Evolutionary conservation across 768 basidiomycete genomes (phyloP), one percentile per base, ranked within the genome.

Genomic region (Calocybe cyanea): DNA sequence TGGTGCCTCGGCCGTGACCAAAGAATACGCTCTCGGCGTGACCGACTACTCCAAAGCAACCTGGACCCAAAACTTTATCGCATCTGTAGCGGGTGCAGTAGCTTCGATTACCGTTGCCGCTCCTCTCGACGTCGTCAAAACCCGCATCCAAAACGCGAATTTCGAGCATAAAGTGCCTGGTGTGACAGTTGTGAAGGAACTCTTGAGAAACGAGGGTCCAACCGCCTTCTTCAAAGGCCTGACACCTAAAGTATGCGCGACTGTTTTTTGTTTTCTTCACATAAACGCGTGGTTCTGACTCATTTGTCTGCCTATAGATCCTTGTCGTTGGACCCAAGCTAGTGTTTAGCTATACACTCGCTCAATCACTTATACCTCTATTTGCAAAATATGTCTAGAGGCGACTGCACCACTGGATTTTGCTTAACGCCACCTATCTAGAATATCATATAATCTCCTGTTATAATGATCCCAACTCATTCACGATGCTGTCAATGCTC

Each of bases 101-200:
- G 86, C 95, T 2, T 94, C 92, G 24, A 97, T 99, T 60, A 91
- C 91, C 7, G 83, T 98, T 56, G 94, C 95, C 13, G 94, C 95
- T 2, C 95, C 95, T 0, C 83, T 99, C 9, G 95, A 98, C 57
- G 85, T 85, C 30, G 82, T 99, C 70, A 99, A 99, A 75, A 93
- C 94, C 15, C 89, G 94, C 20, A 96, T 99, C 50, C 95, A 99
- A 64, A 96, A 98, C 65, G 95, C 94, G 48, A 95, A 96, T 73
- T 99, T 97, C 61, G 90, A 92, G 65, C 75, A 72, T 42, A 90
- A 89, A 58, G 86, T 88, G 10, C 72, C 75, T 38, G 95, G 95
- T 3, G 50, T 86, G 52, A 83, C 81, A 0, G 88, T 97, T 37
- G 68, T 97, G 47, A 81, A 77, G 61, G 94, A 96, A 20, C 76